These are phyloP conservation scores for Paragyromitra xinjiangensis DNA, from an alignment of 495 filamentous ascomycete genomes.

Conservation along the genomic window DNA sequence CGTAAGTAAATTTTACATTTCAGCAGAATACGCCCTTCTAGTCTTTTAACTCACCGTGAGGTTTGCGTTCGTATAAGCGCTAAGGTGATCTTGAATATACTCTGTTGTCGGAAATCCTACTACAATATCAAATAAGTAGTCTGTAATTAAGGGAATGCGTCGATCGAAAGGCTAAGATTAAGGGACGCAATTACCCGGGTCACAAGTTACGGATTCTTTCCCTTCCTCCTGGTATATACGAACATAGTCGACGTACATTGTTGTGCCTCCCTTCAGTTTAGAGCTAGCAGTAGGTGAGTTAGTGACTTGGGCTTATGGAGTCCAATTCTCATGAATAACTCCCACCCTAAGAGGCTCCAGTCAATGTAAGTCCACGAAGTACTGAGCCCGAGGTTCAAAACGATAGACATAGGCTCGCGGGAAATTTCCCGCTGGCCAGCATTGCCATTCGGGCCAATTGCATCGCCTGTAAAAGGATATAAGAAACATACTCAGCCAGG, in stretches of 20 bases:
- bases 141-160: neutral
- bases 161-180: neutral
- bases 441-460: slow-evolving; percentile 54
- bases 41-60: slow-evolving; percentile 61
- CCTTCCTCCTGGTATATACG: slow-evolving; percentile 77
- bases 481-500: slow-evolving; percentile 13
- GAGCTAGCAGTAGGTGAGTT: slow-evolving; percentile 34
- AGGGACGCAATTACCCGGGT: slow-evolving; percentile 62
- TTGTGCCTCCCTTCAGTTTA: slow-evolving; percentile 61
- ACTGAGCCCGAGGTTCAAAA: slow-evolving; percentile 80
- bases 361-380: slow-evolving; percentile 72
- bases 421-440: slow-evolving; percentile 49
- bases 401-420: slow-evolving; percentile 61
- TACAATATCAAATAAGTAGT: neutral
- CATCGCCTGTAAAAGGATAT: slow-evolving; percentile 71
- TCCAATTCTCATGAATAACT: neutral
- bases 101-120: slow-evolving; percentile 72
- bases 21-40: neutral
- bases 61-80: slow-evolving; percentile 73
- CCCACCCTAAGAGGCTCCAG: slow-evolving; percentile 62
- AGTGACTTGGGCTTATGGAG: slow-evolving; percentile 21
- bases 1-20: slow-evolving; percentile 4
- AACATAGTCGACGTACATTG: slow-evolving; percentile 77
- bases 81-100: slow-evolving; percentile 72
- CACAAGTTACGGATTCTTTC: slow-evolving; percentile 70